Conservation (phyloP, 2,329 filamentous ascomycete species). For the Sclerotinia nivalis region DNA sequence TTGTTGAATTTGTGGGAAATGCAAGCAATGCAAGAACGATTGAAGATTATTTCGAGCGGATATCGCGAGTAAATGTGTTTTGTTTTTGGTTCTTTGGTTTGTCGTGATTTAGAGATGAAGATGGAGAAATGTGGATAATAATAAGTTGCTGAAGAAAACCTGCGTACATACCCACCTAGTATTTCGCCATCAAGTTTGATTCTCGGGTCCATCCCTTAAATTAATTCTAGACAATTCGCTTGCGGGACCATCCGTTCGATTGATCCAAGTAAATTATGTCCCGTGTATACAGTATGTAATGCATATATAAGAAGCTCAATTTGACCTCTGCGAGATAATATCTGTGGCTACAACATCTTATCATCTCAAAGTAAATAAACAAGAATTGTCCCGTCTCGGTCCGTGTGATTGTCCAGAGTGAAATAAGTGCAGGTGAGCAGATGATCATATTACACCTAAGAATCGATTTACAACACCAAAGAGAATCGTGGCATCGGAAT, state of each 20-base stretch:
- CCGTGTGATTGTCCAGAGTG: constrained; percentile 15
- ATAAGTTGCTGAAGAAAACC: not conserved
- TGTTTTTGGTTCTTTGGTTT: not conserved
- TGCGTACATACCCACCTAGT: not conserved
- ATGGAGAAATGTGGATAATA: not conserved
- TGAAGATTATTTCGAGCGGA: constrained; percentile 1
- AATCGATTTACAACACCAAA: not conserved
- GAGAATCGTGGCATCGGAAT: constrained; percentile 19
- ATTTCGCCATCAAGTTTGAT: not conserved
- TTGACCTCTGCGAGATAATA: not conserved
- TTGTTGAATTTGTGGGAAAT: not conserved
- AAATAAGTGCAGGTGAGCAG: constrained; percentile 24
- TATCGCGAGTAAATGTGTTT: not conserved
- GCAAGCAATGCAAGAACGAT: constrained; percentile 1
- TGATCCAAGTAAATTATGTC: constrained; percentile 2
- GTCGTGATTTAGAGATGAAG: not conserved
- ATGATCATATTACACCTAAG: constrained; percentile 28
- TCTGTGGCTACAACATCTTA: not conserved
- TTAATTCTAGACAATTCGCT: not conserved
- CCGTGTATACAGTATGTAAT: not conserved
- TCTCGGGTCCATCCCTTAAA: constrained; percentile 1
- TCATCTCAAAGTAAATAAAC: not conserved
- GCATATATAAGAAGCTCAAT: constrained; percentile 5
- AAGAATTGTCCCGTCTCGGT: not conserved
- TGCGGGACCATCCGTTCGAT: not conserved